Percentiles rank a stretch among this genome's conserved stretches.
These are phyloP conservation scores for Beauveria sp. DNA, from an alignment of 2,329 filamentous ascomycete genomes.

Conservation along the genomic window DNA sequence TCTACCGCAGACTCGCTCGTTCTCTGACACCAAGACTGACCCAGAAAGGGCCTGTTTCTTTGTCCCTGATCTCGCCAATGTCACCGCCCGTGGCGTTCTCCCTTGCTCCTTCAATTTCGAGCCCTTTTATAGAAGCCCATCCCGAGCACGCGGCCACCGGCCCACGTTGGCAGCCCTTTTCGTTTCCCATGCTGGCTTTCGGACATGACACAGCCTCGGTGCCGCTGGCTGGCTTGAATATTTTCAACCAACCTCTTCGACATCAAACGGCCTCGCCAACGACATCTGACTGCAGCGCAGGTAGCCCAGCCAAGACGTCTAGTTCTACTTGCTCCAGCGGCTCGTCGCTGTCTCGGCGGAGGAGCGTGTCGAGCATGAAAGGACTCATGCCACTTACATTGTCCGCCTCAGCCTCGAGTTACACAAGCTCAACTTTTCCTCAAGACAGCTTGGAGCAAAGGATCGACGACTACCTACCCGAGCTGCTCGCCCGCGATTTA, in stretches of 20 bases:
- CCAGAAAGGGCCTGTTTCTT: neutral
- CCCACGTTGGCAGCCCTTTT: conserved; percentile 1
- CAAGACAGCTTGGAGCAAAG: conserved; percentile 23
- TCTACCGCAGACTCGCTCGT: neutral
- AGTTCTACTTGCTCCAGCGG: neutral
- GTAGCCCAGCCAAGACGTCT: conserved; percentile 13
- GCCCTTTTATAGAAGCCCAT: conserved; percentile 4
- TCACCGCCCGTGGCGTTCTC: neutral
- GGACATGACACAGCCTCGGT: conserved; percentile 7
- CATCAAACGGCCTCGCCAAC: neutral
- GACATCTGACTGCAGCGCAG: neutral
- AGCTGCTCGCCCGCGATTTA: conserved; percentile 47
- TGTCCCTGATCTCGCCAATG: neutral
- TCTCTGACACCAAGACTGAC: neutral
- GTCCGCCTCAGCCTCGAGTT: conserved; percentile 20
- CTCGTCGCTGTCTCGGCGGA: conserved; percentile 19
- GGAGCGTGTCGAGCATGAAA: conserved; percentile 33
- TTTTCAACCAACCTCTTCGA: neutral
- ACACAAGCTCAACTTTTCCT: conserved; percentile 15
- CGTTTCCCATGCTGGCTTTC: conserved; percentile 9
- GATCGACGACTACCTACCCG: conserved; percentile 41
- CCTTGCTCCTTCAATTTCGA: neutral
- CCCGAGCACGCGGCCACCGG: neutral
- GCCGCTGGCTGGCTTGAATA: conserved; percentile 9
- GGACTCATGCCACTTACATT: conserved; percentile 30